Evolutionary conservation across 2,329 filamentous ascomycete genomes (phyloP), one percentile per base, ranked within the genome.

Genomic region (Escovopsis sp.): DNA sequence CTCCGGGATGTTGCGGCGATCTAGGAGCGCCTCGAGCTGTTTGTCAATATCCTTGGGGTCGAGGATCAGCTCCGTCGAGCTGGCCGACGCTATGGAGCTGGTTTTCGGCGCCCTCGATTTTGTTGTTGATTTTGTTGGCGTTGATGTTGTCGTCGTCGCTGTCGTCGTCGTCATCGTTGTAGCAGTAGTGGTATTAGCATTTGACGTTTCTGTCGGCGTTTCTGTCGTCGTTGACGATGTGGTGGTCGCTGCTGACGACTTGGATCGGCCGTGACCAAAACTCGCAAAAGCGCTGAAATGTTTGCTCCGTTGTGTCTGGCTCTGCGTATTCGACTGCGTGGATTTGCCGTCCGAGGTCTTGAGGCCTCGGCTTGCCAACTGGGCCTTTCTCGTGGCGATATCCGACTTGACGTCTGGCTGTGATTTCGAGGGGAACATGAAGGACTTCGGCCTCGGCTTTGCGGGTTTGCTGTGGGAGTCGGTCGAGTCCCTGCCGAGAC

Each of bases 1-100:
- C 54, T 93, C 84, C 3, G 89, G 88, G 42, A 96, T 94, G 53
- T 96, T 94, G 48, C 89, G 76, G 14, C 88, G 79, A 57, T 94
- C 86, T 60, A 94, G 58, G 60, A 76, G 70, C 3, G 71, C 74
- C 51, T 80, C 74, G 38, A 77, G 67, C 47, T 76, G 72, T 43
- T 60, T 63, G 46, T 74, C 66, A 34, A 78, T 70, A 47, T 76
- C 66, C 50, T 68, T 64, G n/a, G 68, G 65, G 42, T 72, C 64
- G 27, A 76, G 60, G n/a, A 51, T 45, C 7, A 56, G 55, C 37
- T 84, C 81, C 5, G 76, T 16, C 31, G 43, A 35, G 3, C 39
- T 38, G 31, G 39, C 40, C n/a, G 44, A 45, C 29, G 36, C 44
- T n/a, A 30, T 37, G 15, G 34, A 65, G 57, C 24, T 14, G 25